Base-by-base conservation (phyloP, 768 basidiomycete species). In the Boletus speciosus region DNA sequence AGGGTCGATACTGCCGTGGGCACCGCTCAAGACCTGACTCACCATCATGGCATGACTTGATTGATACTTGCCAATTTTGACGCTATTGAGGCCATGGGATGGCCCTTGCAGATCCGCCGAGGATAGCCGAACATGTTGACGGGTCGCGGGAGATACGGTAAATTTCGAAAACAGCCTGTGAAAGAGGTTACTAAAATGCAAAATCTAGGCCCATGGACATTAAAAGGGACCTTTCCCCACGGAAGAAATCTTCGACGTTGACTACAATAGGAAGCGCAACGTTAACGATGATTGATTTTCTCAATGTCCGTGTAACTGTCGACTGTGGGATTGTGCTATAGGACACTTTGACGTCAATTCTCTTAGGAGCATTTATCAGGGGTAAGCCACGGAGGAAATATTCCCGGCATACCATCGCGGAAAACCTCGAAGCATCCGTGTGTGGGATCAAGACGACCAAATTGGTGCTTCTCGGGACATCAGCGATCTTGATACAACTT, bases 181-280 rank as follows among this genome's bases (percentile, higher is more conserved):
- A 53, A 61, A 39, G 39, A 21, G 15, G 42, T 57, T 31, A 46
- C 35, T 45, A 35, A 19, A 36, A n/a, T 43, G 39, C 36, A 40
- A 21, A 3, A 54, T 37, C 46, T 53, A 31, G 42, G 35, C 45
- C 21, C 38, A 50, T 25, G 52, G 54, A 48, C 23, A 7, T 5
- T 23, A 34, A 38, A 51, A 32, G 12, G 6, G 36, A 93, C 96
- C 84, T 85, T 52, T 82, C 76, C 27, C 88, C 87, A 21, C 96
- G 84, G 76, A 98, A 98, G 71, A 93, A 95, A 67, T 99, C 97
- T 71, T 98, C 90, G 0, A 98, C 96, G 54, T 95, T 97, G 54
- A 98, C 90, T 3, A 88, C 83, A 41, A 99, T 76, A 0, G 96
- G 95, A 4, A 98, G 76, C 0, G 87, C 79, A 7, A 87, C 84